A percentile compares a stretch with the other conserved stretches of the same genome.
These are phyloP conservation scores for Withania somnifera DNA, from an alignment of 305 asterid species.

Conservation along the genomic window DNA sequence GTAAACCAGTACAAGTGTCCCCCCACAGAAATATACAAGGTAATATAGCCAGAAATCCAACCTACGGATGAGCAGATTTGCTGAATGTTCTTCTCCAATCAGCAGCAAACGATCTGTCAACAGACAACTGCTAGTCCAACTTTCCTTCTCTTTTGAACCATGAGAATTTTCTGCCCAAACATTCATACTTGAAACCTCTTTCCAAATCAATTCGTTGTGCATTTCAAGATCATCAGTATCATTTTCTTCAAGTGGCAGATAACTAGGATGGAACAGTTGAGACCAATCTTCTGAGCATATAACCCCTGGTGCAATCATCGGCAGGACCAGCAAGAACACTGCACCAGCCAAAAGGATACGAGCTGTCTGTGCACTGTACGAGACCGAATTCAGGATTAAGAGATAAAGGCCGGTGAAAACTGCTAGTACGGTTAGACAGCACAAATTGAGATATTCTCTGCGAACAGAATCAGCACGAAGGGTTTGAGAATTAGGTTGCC, in stretches of 20 bases:
- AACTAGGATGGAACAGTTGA: neutral
- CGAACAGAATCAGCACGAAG: conserved; percentile 6
- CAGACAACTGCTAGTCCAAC: neutral
- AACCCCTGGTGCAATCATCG: conserved; percentile 17
- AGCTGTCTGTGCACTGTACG: conserved; percentile 18
- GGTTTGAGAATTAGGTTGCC: conserved; percentile 15
- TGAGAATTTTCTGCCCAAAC: neutral
- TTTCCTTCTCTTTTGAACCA: conserved; percentile 13
- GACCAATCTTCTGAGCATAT: conserved; percentile 12
- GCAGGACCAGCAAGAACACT: conserved; percentile 34
- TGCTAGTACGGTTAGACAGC: conserved; percentile 25
- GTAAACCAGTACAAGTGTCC: conserved; percentile 52
- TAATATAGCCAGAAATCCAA: conserved; percentile 65
- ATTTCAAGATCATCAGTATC: conserved; percentile 15
- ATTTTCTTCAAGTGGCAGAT: neutral
- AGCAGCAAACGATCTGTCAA: conserved; percentile 14
- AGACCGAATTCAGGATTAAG: conserved; percentile 22
- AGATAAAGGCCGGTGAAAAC: conserved; percentile 42
- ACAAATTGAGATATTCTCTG: conserved; percentile 23
- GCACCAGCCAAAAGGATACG: conserved; percentile 32
- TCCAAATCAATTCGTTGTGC: conserved; percentile 14
- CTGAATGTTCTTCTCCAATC: conserved; percentile 54
- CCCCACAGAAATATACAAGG: conserved; percentile 47
- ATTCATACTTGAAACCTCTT: neutral
- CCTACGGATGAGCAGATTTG: conserved; percentile 18